Base-by-base conservation (phyloP, 208 protist species). In the Trypanosoma congolense region DNA sequence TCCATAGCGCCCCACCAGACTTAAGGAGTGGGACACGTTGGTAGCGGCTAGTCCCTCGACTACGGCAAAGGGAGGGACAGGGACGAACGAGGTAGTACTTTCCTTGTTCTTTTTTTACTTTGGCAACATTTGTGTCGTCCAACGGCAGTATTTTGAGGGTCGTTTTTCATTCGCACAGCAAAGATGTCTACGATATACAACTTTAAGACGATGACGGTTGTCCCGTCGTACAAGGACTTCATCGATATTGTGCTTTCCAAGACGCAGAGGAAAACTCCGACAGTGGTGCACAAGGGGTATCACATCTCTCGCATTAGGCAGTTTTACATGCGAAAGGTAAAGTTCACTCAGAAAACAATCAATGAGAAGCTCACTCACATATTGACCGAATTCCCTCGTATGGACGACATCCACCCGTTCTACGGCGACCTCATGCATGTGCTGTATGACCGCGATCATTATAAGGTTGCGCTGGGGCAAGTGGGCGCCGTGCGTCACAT, bases 351-450 rank as follows among this genome's bases (percentile, higher is more conserved):
- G 76, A 96, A 96, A 73, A 97, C 87, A 35, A 99, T 97, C 72
- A 95, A 99, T 61, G 98, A 99, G 51, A 98, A 98, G 70, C 80
- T 99, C 5, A 83, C 87, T 4, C 73, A 82, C 38, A 99, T 99
- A 43, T 70, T 99, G 29, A 80, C 88, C 46, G 83, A 98, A 45
- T 99, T 99, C 64, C 97, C 97, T 18, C 85, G 94, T 47, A 87
- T 98, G 63, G 96, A 98, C 50, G 98, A 99, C 61, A 97, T 99
- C 50, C 99, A 99, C 79, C 99, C 99, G 33, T 99, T 99, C 75
- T 99, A 99, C 76, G 97, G 94, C 4, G 98, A 99, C 70, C 82
- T 99, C 28, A 98, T 99, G 84, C 99, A 99, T 80, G 97, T 99
- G 19, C 80, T 99, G 3, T 99, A 99, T 82, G 98, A 99, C 76